Evolutionary conservation across 2,329 filamentous ascomycete genomes (phyloP).

Genomic region (Penicillium sp.): DNA sequence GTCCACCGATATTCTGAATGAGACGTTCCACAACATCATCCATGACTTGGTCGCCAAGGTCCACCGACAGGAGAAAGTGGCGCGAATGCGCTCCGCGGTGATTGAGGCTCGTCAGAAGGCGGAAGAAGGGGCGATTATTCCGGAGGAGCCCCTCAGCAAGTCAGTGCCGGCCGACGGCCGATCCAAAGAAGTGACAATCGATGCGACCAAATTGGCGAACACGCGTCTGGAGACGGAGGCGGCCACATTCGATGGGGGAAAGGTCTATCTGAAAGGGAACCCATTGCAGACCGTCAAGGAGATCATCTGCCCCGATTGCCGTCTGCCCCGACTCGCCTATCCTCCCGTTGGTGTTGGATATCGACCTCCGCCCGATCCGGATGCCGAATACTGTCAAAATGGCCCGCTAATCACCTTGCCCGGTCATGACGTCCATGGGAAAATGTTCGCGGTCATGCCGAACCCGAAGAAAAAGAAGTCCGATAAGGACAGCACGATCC

Average conservation of each 20-base stretch:
- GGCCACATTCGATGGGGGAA: constrained; percentile 49
- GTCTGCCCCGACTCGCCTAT: constrained; percentile 54
- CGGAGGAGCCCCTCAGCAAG: constrained; percentile 26
- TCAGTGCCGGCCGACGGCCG: constrained; percentile 26
- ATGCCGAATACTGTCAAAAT: constrained; percentile 53
- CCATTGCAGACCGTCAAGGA: constrained; percentile 54
- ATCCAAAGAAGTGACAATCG: constrained; percentile 28
- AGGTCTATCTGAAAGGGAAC: constrained; percentile 52
- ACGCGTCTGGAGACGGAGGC: constrained; percentile 45
- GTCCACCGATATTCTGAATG: constrained; percentile 47
- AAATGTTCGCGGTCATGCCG: constrained; percentile 37
- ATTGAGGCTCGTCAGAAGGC: constrained; percentile 40
- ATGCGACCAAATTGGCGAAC: constrained; percentile 31
- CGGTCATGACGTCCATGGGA: constrained; percentile 59
- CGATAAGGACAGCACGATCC: constrained; percentile 20
- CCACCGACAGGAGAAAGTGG: constrained; percentile 56
- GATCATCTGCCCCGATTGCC: constrained; percentile 56
- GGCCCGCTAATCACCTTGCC: constrained; percentile 53
- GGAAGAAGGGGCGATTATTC: constrained; percentile 33
- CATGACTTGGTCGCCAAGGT: constrained; percentile 54
- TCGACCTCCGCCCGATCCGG: constrained; percentile 44
- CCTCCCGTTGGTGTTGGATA: constrained; percentile 49
- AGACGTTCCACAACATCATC: constrained; percentile 54
- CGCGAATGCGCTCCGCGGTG: constrained; percentile 51
- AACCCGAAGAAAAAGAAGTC: constrained; percentile 44